These are phyloP conservation scores for Candida sithepensis DNA, from an alignment of 805 yeast species.

Conservation along the genomic window DNA sequence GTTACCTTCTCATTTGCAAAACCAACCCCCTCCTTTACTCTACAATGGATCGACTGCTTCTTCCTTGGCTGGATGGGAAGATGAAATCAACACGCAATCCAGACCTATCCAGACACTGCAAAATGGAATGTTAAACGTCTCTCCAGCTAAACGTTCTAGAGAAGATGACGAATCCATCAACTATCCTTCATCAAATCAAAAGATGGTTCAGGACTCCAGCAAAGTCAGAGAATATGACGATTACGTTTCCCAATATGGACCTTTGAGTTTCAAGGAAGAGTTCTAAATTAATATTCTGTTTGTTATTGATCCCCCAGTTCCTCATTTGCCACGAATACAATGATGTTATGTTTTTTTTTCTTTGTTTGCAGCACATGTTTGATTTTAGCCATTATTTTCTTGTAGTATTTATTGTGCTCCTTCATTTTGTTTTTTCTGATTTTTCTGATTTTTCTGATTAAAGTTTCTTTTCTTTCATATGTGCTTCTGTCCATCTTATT, in stretches of 20 bases:
- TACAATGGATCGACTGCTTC: constrained; percentile 43
- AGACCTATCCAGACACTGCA: constrained; percentile 1
- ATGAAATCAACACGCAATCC: constrained; percentile 17
- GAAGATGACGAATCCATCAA: constrained; percentile 7
- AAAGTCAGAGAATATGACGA: constrained; percentile 13
- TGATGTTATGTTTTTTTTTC: too few relatives aligned
- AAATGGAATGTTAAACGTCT: background rate
- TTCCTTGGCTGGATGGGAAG: constrained; percentile 42
- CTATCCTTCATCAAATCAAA: background rate
- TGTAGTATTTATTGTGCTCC: too few relatives aligned
- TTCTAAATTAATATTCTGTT: constrained; percentile 29
- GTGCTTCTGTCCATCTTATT: background rate
- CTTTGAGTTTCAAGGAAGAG: constrained; percentile 45
- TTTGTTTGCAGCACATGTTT: too few relatives aligned
- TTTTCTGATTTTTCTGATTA: too few relatives aligned
- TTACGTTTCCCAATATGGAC: constrained; percentile 39
- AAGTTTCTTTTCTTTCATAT: background rate
- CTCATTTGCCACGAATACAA: too few relatives aligned
- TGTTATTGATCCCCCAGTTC: too few relatives aligned
- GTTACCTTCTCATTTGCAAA: constrained; percentile 34
- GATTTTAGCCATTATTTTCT: too few relatives aligned
- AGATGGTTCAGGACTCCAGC: background rate
- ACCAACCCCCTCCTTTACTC: constrained; percentile 42
- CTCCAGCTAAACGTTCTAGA: constrained; percentile 10
- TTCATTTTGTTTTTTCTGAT: too few relatives aligned